Conservation (phyloP, 2,329 filamentous ascomycete genomes). For the Trichoderma aggressivum region DNA sequence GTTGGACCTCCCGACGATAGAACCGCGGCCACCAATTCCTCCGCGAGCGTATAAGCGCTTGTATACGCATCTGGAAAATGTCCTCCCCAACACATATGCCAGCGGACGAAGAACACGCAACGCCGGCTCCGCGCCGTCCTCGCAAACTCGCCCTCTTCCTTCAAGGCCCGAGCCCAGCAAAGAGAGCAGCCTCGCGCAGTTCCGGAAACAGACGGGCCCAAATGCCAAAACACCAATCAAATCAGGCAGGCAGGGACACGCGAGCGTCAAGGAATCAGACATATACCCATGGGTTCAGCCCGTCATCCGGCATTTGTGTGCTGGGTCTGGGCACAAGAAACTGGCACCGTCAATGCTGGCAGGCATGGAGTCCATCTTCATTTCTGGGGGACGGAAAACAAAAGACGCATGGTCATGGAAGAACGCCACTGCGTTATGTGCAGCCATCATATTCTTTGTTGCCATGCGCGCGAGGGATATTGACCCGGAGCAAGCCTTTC, state of each 20-base stretch:
- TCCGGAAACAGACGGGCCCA: constrained; percentile 36
- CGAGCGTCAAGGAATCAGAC: constrained; percentile 31
- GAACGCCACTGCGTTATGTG: constrained; percentile 54
- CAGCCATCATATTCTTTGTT: constrained; percentile 60
- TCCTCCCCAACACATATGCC: constrained; percentile 50
- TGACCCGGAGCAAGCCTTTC: constrained; percentile 37
- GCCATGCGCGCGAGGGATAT: constrained; percentile 46
- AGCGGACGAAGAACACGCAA: constrained; percentile 35
- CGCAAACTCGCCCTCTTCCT: constrained; percentile 33
- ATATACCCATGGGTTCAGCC: constrained; percentile 67
- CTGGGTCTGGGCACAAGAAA: constrained; percentile 55
- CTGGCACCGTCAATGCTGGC: constrained; percentile 72
- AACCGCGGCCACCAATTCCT: constrained; percentile 71
- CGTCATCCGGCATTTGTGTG: constrained; percentile 61
- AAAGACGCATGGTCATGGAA: constrained; percentile 48
- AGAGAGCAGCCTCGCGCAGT: constrained; percentile 42
- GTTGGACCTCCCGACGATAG: constrained; percentile 73
- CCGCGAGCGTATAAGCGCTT: constrained; percentile 81
- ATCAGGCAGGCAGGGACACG: constrained; percentile 34
- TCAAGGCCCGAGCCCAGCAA: constrained; percentile 47
- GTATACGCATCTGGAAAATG: constrained; percentile 73
- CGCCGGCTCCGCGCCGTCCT: constrained; percentile 32
- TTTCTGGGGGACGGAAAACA: constrained; percentile 41
- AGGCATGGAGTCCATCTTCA: constrained; percentile 60
- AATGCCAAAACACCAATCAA: constrained; percentile 40